Conservation (phyloP, 2,329 filamentous ascomycete genomes). For the Ophiocordyceps australis region DNA sequence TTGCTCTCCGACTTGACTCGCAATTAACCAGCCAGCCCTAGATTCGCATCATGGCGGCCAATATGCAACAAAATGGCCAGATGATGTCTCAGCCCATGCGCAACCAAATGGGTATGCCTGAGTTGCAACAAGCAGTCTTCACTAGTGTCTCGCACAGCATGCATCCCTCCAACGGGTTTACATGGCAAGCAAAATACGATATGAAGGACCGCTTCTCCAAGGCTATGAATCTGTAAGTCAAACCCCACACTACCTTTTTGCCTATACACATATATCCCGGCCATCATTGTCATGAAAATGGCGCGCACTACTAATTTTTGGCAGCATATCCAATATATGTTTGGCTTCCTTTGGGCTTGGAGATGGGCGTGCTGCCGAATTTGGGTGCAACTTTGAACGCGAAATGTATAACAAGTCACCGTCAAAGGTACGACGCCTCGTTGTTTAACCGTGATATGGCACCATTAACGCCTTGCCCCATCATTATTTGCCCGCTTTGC, state of each 20-base stretch:
- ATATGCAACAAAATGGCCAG: slow-evolving; percentile 35
- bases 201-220: slow-evolving; percentile 22
- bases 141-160: slow-evolving; percentile 17
- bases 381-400: slow-evolving; percentile 27
- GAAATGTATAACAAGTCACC: slow-evolving; percentile 24
- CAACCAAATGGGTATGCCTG: slow-evolving; percentile 8
- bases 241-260: not conserved
- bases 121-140: slow-evolving; percentile 20
- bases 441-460: not conserved
- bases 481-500: slow-evolving; percentile 2
- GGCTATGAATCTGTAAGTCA: slow-evolving; percentile 21
- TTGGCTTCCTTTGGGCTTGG: slow-evolving; percentile 24
- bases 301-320: too few species aligned
- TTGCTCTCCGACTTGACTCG: too few species aligned
- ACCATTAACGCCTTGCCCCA: not conserved
- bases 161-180: slow-evolving; percentile 12
- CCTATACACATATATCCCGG: not conserved
- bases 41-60: slow-evolving; percentile 34
- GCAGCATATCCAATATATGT: slow-evolving; percentile 31
- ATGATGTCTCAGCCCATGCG: slow-evolving; percentile 25
- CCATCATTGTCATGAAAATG: too few species aligned
- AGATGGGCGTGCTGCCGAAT: slow-evolving; percentile 19
- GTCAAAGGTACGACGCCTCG: slow-evolving; percentile 23
- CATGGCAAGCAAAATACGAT: slow-evolving; percentile 20
- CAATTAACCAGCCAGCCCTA: slow-evolving; percentile 6